phyloP scores from a whole-genome alignment of 129 eudicot species.

The Artemisia argyi region DNA sequence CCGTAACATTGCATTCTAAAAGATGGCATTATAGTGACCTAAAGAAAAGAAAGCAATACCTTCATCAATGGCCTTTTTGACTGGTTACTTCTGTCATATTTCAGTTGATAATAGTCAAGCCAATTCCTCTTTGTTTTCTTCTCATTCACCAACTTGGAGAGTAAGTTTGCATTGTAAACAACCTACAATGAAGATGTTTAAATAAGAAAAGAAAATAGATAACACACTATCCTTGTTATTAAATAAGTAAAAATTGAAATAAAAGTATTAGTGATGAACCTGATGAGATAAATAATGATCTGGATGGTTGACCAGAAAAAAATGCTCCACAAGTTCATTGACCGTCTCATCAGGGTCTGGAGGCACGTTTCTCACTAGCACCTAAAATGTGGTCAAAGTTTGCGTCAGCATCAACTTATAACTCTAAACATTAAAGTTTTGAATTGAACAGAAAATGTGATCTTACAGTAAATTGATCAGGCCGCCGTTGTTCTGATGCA shows the following conservation, averaged over 20 bases:
- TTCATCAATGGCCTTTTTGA: slow-evolving; percentile 53
- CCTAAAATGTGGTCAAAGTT: slow-evolving; percentile 44
- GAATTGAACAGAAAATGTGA: background rate
- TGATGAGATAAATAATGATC: slow-evolving; percentile 83
- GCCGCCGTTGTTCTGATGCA: slow-evolving; percentile 73
- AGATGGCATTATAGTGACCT: background rate
- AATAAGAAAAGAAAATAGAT: slow-evolving; percentile 11
- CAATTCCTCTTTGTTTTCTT: slow-evolving; percentile 78
- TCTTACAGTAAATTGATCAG: slow-evolving; percentile 95
- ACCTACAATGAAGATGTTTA: slow-evolving; percentile 46
- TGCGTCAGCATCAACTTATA: background rate
- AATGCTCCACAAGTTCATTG: slow-evolving; percentile 87
- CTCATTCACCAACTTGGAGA: slow-evolving; percentile 58
- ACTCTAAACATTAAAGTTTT: background rate
- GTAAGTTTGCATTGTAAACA: slow-evolving; percentile 63
- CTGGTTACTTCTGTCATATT: slow-evolving; percentile 52
- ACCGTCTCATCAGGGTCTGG: slow-evolving; percentile 85
- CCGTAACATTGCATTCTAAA: slow-evolving; percentile 12
- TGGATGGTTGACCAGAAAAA: slow-evolving; percentile 86
- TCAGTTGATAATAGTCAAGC: slow-evolving; percentile 82
- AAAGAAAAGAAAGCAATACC: slow-evolving; percentile 41
- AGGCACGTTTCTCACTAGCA: slow-evolving; percentile 88
- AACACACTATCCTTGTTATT: background rate
- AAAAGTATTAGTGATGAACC: slow-evolving; percentile 41
- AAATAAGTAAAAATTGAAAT: background rate